These are phyloP conservation scores for Mucuna pruriens DNA, from an alignment of 306 rosid species.

Conservation along the genomic window DNA sequence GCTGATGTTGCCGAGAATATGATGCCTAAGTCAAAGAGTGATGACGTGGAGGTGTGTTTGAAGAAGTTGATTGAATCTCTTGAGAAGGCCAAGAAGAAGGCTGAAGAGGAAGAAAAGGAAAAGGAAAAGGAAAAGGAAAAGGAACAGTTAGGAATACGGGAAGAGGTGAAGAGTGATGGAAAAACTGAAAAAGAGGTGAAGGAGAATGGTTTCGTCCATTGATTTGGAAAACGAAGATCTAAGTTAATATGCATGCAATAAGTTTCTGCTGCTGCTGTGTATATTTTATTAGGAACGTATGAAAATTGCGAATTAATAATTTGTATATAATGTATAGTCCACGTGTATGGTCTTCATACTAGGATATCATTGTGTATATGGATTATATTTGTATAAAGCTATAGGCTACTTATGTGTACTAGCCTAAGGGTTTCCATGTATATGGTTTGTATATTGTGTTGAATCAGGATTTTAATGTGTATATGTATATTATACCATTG, in stretches of 20 bases:
- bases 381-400: background rate
- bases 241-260: background rate
- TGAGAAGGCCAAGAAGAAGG: background rate
- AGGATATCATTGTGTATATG: background rate
- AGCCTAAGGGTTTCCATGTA: background rate
- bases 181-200: background rate
- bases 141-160: background rate
- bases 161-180: background rate
- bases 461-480: background rate
- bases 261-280: background rate
- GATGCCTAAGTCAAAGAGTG: background rate
- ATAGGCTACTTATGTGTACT: background rate
- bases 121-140: background rate
- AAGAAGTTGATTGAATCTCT: conserved; percentile 2
- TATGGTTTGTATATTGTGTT: background rate
- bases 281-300: background rate
- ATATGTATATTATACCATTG: background rate
- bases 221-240: background rate
- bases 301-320: background rate
- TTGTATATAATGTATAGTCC: background rate
- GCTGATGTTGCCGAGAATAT: conserved; percentile 19
- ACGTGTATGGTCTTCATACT: background rate
- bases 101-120: background rate
- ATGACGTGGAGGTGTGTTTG: background rate
- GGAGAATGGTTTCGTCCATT: background rate